Evolutionary conservation across 2,329 filamentous ascomycete species (phyloP), one percentile per base, ranked within the genome.

Genomic region (Purpureocillium takamizusanense): DNA sequence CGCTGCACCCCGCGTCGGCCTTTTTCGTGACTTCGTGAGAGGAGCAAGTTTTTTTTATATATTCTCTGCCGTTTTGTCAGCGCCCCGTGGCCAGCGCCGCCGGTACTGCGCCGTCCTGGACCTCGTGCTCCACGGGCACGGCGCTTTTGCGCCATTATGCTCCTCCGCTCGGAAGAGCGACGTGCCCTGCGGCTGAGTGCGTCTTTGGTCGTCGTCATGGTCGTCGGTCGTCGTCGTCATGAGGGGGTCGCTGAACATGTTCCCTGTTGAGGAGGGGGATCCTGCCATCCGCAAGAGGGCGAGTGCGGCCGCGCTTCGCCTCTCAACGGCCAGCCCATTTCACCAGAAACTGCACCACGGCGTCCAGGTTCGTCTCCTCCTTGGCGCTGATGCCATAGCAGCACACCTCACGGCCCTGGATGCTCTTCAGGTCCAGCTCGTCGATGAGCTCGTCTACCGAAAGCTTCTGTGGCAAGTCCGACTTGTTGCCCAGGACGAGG

Each of bases 301-400:
- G 15, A 29, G 14, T 34, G 23, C 18, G 29, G 41, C 36, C 36
- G 33, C 33, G 31, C 21, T 11, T 10, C 18, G 14, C 14, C 14
- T 25, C 31, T 77, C 65, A 88, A 65, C 81, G 81, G 57, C 74
- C 86, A 46, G 88, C 83, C 60, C 86, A 84, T 50, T 88, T 90
- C 61, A 98, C 90, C 59, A 98, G 71, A 86, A 92, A 98, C 60
- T 95, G 86, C 53, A 98, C 72, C 37, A 98, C 92, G 7, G 90
- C 92, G 57, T 98, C 90, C 48, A 98, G 78, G 65, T 98, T 98
- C 41, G 90, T 98, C 67, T 98, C 92, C 61, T 97, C 90, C 64
- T 97, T 97, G 44, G 90, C 92, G 60, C 89, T 95, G 66, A 98
- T 95, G 45, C 90, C 90, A 63, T 98, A 98, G 67, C 92, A 97